Conservation (phyloP, 371 early-diverging fungal genomes). For the Mortierella sp. region DNA sequence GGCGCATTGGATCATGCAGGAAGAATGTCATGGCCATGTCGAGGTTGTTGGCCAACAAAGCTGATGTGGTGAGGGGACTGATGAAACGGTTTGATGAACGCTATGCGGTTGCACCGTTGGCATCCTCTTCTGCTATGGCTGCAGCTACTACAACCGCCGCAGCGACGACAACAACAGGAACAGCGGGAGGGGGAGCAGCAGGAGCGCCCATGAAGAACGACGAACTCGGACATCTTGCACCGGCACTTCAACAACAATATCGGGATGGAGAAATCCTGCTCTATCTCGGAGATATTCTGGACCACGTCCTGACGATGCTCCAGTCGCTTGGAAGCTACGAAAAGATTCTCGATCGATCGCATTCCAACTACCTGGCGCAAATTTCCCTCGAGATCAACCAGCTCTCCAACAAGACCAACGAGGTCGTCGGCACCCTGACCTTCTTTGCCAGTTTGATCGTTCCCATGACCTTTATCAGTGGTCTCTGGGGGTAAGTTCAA, state of each 20-base stretch:
- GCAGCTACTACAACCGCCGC: background rate
- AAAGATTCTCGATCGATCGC: constrained; percentile 90
- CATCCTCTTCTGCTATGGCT: background rate
- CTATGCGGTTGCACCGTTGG: constrained; percentile 64
- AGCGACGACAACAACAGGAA: background rate
- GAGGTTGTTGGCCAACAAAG: constrained; percentile 81
- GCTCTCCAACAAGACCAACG: constrained; percentile 92
- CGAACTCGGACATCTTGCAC: background rate
- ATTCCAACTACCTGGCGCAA: constrained; percentile 96
- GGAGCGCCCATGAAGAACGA: background rate
- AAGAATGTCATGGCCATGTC: constrained; percentile 84
- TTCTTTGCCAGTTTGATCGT: constrained; percentile 93
- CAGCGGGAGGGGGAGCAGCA: background rate
- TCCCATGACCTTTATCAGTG: constrained; percentile 95
- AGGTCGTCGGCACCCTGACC: constrained; percentile 91
- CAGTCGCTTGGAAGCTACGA: constrained; percentile 92
- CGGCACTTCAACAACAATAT: background rate
- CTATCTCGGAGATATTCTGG: constrained; percentile 50
- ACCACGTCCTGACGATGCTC: constrained; percentile 95
- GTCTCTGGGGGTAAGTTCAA: constrained; percentile 64
- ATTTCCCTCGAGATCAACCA: constrained; percentile 97
- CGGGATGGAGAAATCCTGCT: constrained; percentile 54
- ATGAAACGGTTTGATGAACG: constrained; percentile 80
- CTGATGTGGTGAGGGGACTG: constrained; percentile 84
- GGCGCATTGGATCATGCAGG: constrained; percentile 87